phyloP scores from a whole-genome alignment of 371 early-diverging fungal species.

The Ordospora colligata region DNA sequence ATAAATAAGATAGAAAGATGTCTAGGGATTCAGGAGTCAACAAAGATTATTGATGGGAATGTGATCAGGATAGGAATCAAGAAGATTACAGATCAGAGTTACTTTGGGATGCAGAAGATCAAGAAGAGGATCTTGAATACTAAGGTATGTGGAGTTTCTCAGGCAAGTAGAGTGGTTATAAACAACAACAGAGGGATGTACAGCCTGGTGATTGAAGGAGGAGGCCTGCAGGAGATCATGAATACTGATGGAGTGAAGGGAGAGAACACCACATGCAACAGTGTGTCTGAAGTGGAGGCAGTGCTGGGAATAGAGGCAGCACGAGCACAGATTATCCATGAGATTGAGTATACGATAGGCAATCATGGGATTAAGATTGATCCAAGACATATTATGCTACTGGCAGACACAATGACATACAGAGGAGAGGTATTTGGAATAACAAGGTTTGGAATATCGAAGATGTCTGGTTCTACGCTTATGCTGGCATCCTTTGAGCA shows the following conservation, averaged over 20 bases:
- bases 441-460: slow-evolving; percentile 93
- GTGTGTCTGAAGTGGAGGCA: slow-evolving; percentile 78
- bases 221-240: slow-evolving; percentile 81
- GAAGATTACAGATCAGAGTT: slow-evolving; percentile 64
- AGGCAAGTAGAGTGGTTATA: slow-evolving; percentile 76
- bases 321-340: slow-evolving; percentile 67
- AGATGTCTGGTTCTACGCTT: slow-evolving; percentile 94
- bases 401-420: slow-evolving; percentile 95
- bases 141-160: slow-evolving; percentile 74
- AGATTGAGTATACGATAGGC: slow-evolving; percentile 75
- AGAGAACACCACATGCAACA: slow-evolving; percentile 72
- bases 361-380: slow-evolving; percentile 90
- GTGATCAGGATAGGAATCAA: slow-evolving; percentile 62
- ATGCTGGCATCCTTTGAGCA: slow-evolving; percentile 98
- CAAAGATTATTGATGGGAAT: slow-evolving; percentile 63
- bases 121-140: slow-evolving; percentile 69
- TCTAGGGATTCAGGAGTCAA: slow-evolving; percentile 5
- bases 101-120: slow-evolving; percentile 67
- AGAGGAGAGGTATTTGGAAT: slow-evolving; percentile 96
- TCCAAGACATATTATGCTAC: slow-evolving; percentile 84
- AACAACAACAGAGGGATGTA: slow-evolving; percentile 63
- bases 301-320: slow-evolving; percentile 95
- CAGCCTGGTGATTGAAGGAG: slow-evolving; percentile 77
- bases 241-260: slow-evolving; percentile 65
- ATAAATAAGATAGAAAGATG: slow-evolving; percentile 71